A percentile compares a stretch with the other conserved stretches of the same genome.
phyloP scores from a whole-genome alignment of 192 early-diverging fungal species.

The Backusella australiensis region DNA sequence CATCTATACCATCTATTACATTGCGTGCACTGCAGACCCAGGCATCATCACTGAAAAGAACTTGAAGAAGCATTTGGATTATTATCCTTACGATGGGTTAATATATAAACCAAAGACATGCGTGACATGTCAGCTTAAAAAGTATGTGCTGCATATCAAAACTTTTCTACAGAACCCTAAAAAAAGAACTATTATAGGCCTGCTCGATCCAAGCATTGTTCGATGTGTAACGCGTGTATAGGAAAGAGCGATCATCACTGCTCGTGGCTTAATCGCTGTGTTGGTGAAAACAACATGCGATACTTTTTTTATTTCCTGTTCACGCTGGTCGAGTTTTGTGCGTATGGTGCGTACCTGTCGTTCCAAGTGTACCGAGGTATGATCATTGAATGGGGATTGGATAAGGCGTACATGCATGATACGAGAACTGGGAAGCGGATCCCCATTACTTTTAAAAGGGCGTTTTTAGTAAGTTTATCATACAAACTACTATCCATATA shows the following conservation, averaged over 20 bases:
- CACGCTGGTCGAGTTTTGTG: slow-evolving; percentile 43
- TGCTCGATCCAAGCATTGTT: slow-evolving; percentile 57
- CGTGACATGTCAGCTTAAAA: slow-evolving; percentile 47
- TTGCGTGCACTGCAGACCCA: slow-evolving; percentile 45
- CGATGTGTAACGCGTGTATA: slow-evolving; percentile 52
- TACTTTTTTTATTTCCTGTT: slow-evolving; percentile 54
- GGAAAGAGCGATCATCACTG: slow-evolving; percentile 51
- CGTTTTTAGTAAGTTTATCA: slow-evolving; percentile 41
- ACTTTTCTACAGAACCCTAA: no score
- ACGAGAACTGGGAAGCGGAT: slow-evolving; percentile 10
- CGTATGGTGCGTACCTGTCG: slow-evolving; percentile 46
- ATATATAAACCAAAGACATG: slow-evolving; percentile 49
- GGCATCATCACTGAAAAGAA: slow-evolving; percentile 46
- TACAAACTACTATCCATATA: not conserved
- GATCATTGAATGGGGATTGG: slow-evolving; percentile 32
- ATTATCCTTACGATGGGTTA: slow-evolving; percentile 46
- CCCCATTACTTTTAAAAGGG: slow-evolving; percentile 31
- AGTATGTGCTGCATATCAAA: slow-evolving; percentile 31
- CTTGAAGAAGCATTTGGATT: slow-evolving; percentile 35
- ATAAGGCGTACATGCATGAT: slow-evolving; percentile 22
- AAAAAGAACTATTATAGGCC: slow-evolving; percentile 28
- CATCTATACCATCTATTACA: slow-evolving; percentile 44
- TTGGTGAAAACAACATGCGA: slow-evolving; percentile 51
- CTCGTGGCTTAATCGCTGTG: slow-evolving; percentile 54
- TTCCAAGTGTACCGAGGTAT: slow-evolving; percentile 40